Conservation (phyloP, 768 basidiomycete species). For the Leccinellum rugosiceps region DNA sequence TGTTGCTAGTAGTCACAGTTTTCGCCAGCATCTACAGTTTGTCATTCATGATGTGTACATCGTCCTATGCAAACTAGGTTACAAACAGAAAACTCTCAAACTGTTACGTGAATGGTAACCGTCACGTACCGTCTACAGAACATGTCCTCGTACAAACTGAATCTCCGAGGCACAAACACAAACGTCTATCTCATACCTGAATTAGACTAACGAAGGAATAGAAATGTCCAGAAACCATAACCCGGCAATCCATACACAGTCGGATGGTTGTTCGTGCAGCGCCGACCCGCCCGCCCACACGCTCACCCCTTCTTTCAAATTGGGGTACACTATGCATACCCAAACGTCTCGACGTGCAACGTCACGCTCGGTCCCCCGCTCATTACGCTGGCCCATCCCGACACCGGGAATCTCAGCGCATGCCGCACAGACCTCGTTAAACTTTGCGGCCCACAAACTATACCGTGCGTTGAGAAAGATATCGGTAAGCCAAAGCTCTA, state of each 20-base stretch:
- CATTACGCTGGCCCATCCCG: slow-evolving; percentile 25
- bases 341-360: slow-evolving; percentile 39
- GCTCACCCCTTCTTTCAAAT: background rate
- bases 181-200: background rate
- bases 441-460: slow-evolving; percentile 50
- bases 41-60: too few relatives aligned
- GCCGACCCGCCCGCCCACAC: too few relatives aligned
- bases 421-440: slow-evolving; percentile 38
- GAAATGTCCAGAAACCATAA: background rate
- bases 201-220: background rate
- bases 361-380: slow-evolving; percentile 38
- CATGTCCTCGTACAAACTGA: background rate
- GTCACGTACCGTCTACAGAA: too few relatives aligned
- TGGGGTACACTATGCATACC: slow-evolving; percentile 31
- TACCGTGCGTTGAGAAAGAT: background rate
- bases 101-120: too few relatives aligned
- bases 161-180: background rate
- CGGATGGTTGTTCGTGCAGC: background rate
- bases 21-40: background rate
- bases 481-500: background rate
- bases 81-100: too few relatives aligned
- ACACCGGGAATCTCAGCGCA: slow-evolving; percentile 38
- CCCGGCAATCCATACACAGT: background rate
- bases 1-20: background rate
- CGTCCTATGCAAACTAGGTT: too few relatives aligned